Percentiles rank a stretch among this genome's conserved stretches.
These are phyloP conservation scores for Dalbergia cochinchinensis DNA, from an alignment of 306 rosid species.

Conservation along the genomic window DNA sequence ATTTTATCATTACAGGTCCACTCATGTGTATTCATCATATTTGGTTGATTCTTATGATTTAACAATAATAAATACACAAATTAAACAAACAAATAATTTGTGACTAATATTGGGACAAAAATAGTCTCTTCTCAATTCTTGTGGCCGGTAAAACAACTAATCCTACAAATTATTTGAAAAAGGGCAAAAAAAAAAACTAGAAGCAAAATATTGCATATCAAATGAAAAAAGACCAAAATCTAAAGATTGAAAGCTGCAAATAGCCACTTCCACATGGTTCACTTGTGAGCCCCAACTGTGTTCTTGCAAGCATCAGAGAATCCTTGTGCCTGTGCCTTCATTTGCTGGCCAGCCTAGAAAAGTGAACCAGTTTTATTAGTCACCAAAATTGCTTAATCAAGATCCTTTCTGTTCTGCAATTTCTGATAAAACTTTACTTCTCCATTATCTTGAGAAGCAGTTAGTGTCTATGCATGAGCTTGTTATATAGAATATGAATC, in stretches of 20 bases:
- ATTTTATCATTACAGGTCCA: background rate
- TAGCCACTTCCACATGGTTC: constrained; percentile 20
- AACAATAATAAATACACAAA: background rate
- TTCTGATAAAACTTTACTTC: background rate
- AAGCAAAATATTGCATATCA: constrained; percentile 2
- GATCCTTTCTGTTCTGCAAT: too few relatives aligned
- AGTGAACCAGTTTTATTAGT: background rate
- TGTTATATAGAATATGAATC: background rate
- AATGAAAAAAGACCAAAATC: background rate
- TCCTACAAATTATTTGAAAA: background rate
- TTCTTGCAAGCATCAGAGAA: constrained; percentile 47
- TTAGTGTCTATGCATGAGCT: too few relatives aligned
- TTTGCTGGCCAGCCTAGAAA: constrained; percentile 56
- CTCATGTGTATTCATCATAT: background rate
- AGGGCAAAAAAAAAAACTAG: background rate
- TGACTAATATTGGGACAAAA: background rate
- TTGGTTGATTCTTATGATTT: background rate
- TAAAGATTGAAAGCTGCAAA: background rate
- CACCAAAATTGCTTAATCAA: too few relatives aligned
- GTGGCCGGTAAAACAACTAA: background rate
- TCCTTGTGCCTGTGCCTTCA: constrained; percentile 38
- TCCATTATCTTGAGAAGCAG: too few relatives aligned
- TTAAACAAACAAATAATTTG: constrained; percentile 9
- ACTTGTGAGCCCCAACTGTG: constrained; percentile 44
- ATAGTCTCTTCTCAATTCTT: background rate